These are phyloP conservation scores for Corchorus capsularis DNA, from an alignment of 345 rosid species.

Conservation along the genomic window DNA sequence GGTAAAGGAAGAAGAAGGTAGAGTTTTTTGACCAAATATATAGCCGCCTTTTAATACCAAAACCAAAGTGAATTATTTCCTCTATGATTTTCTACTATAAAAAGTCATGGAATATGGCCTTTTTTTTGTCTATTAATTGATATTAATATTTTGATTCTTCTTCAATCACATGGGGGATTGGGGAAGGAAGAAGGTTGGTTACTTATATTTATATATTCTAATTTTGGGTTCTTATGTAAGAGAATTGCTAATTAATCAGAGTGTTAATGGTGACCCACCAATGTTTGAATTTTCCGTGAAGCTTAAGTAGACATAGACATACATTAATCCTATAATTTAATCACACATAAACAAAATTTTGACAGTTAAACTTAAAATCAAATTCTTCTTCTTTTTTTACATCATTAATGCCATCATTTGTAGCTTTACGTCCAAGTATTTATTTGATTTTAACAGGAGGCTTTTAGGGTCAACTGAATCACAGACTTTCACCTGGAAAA, in stretches of 20 bases:
- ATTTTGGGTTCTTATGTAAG: not conserved
- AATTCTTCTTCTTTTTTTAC: not conserved
- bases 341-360: not conserved
- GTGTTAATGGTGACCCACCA: not conserved
- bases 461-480: slow-evolving; percentile 12
- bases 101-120: not conserved
- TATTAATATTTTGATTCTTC: not conserved
- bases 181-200: not conserved
- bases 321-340: not conserved
- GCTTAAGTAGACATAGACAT: slow-evolving; percentile 20
- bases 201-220: not conserved
- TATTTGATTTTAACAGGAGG: not conserved
- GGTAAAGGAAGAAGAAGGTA: slow-evolving; percentile 9
- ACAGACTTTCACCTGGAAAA: not conserved
- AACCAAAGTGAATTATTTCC: slow-evolving; percentile 14
- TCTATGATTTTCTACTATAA: not conserved
- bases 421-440: slow-evolving; percentile 14
- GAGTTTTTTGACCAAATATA: slow-evolving; percentile 44
- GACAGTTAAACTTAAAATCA: too few species aligned
- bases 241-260: not conserved
- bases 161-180: slow-evolving; percentile 13
- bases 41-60: slow-evolving; percentile 42
- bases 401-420: slow-evolving; percentile 23
- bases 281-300: slow-evolving; percentile 22
- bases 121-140: not conserved